These are phyloP conservation scores for Lactarius vividus DNA, from an alignment of 768 basidiomycete species.

Conservation along the genomic window DNA sequence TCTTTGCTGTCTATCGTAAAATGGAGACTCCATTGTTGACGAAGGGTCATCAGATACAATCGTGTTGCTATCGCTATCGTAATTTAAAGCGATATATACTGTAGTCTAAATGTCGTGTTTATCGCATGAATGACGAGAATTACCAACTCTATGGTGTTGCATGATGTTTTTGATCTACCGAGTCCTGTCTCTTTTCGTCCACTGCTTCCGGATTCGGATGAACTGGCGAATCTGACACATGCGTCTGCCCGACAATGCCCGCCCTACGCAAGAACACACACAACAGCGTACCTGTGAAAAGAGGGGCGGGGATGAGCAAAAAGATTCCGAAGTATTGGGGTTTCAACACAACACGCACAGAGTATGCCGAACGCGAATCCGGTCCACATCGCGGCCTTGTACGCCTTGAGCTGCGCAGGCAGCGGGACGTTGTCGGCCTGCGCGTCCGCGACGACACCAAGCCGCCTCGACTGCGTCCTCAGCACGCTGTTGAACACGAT, in stretches of 20 bases:
- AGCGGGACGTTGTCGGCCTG: conserved; percentile 34
- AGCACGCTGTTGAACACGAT: conserved; percentile 65
- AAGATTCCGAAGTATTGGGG: background rate
- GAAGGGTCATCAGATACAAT: background rate
- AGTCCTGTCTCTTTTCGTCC: background rate
- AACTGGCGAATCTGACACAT: background rate
- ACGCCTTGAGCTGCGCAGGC: conserved; percentile 48
- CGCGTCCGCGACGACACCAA: conserved; percentile 36
- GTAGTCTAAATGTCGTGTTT: background rate
- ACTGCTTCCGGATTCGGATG: background rate
- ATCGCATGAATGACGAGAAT: background rate
- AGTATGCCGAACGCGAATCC: conserved; percentile 58
- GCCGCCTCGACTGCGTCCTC: conserved; percentile 32
- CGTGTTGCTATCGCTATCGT: too few species aligned
- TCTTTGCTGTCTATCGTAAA: too few species aligned
- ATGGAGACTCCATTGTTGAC: too few species aligned
- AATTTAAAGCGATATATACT: too few species aligned
- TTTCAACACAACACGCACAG: conserved; percentile 39
- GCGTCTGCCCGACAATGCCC: conserved; percentile 42
- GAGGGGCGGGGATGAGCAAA: background rate
- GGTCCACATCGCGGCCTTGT: conserved; percentile 64
- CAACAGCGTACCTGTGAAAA: conserved; percentile 11
- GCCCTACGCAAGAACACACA: conserved; percentile 36
- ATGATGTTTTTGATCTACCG: background rate
- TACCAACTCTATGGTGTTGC: background rate